phyloP scores from a whole-genome alignment of 108 stramenopile genomes.

The Pseudonitzschia multistriata region DNA sequence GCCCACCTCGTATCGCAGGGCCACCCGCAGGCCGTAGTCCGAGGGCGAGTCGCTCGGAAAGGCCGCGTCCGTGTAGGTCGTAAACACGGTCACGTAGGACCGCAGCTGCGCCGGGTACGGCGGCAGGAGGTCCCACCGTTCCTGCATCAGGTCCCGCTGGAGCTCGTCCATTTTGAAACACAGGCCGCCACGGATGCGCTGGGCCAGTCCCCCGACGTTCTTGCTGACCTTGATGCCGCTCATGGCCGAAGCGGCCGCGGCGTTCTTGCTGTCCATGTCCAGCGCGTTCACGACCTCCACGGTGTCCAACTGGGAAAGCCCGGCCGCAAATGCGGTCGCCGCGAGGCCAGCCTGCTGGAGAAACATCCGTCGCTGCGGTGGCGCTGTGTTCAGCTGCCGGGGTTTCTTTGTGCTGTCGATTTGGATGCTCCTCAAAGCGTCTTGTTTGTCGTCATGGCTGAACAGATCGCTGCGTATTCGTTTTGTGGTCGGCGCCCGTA shows the following conservation, averaged over 20 bases:
- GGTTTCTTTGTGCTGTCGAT: neutral
- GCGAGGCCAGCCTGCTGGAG: neutral
- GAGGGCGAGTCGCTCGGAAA: constrained; percentile 79
- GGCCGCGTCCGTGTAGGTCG: constrained; percentile 80
- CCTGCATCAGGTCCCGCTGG: constrained; percentile 88
- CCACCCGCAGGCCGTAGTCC: constrained; percentile 77
- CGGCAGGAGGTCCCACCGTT: constrained; percentile 80
- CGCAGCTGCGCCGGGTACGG: constrained; percentile 71
- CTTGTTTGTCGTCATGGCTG: neutral
- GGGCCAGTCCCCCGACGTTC: constrained; percentile 28
- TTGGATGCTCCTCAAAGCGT: neutral
- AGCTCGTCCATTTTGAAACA: constrained; percentile 66
- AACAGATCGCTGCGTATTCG: neutral
- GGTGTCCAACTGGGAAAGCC: neutral
- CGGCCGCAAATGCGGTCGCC: neutral
- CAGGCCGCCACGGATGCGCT: constrained; percentile 30
- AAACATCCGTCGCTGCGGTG: neutral
- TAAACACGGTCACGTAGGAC: constrained; percentile 82
- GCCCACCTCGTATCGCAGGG: constrained; percentile 83
- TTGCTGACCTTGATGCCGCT: constrained; percentile 14
- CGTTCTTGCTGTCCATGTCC: neutral
- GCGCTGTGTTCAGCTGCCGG: neutral
- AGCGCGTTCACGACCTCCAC: neutral
- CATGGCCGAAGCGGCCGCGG: constrained; percentile 1
- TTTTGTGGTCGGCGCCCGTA: neutral